Evolutionary conservation across 805 yeast genomes (phyloP).

Genomic region (Ogataea kodamae): DNA sequence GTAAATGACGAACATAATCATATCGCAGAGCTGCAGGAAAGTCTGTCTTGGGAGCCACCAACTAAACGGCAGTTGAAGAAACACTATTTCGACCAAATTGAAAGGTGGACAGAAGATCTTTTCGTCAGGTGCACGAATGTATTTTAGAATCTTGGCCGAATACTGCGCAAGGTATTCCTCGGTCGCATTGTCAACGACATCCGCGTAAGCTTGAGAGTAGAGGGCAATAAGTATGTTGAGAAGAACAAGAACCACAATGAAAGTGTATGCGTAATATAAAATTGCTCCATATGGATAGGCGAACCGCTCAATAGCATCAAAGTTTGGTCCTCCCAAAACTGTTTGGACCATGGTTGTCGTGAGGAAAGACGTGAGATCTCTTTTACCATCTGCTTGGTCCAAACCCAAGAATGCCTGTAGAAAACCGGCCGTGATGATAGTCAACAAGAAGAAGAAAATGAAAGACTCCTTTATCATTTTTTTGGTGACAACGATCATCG

Average conservation of each 20-base stretch:
- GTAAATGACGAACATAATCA: conserved; percentile 62
- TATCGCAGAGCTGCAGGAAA: conserved; percentile 43
- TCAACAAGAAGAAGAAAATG: conserved; percentile 72
- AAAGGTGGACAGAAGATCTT: conserved; percentile 84
- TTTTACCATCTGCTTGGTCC: conserved; percentile 82
- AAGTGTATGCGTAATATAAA: conserved; percentile 72
- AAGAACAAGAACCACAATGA: conserved; percentile 68
- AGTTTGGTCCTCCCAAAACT: conserved; percentile 71
- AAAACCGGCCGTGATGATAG: conserved; percentile 73
- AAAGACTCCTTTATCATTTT: conserved; percentile 84
- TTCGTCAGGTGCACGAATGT: conserved; percentile 84
- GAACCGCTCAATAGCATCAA: conserved; percentile 63
- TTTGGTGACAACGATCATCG: conserved; percentile 80
- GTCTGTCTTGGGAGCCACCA: conserved; percentile 33
- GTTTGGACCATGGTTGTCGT: conserved; percentile 65
- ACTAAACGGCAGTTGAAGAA: conserved; percentile 43
- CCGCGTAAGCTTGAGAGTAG: conserved; percentile 79
- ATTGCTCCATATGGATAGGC: conserved; percentile 86
- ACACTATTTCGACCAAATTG: conserved; percentile 62
- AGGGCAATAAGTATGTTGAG: conserved; percentile 82
- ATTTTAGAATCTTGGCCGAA: conserved; percentile 78
- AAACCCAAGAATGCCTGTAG: conserved; percentile 83
- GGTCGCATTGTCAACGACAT: conserved; percentile 75
- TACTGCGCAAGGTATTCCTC: conserved; percentile 83
- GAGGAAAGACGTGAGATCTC: conserved; percentile 67